Conservation (phyloP, 495 filamentous ascomycete species). For the Talaromyces wortmannii region DNA sequence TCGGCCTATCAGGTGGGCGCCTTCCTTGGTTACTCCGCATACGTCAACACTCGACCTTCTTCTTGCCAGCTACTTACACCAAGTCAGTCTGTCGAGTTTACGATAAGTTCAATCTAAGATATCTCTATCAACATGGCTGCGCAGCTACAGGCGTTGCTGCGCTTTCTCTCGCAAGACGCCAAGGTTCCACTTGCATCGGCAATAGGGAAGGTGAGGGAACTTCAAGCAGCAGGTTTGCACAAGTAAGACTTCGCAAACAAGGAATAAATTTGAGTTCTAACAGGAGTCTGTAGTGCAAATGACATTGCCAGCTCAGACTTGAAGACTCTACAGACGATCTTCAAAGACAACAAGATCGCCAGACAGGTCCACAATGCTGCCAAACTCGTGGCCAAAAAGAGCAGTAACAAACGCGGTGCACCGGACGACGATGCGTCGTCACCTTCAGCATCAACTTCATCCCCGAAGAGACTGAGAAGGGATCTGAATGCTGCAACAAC, state of each 20-base stretch:
- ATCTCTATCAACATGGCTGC: slow-evolving; percentile 13
- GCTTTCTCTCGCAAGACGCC: slow-evolving; percentile 67
- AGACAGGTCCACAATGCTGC: slow-evolving; percentile 55
- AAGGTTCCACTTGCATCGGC: slow-evolving; percentile 66
- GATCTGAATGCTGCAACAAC: slow-evolving; percentile 20
- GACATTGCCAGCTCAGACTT: slow-evolving; percentile 55
- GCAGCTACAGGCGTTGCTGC: slow-evolving; percentile 63
- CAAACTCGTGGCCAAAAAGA: slow-evolving; percentile 60
- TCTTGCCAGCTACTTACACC: no score
- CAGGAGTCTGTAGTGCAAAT: slow-evolving; percentile 35
- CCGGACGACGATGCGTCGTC: slow-evolving; percentile 23
- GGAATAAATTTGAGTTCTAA: not conserved
- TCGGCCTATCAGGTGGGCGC: not conserved
- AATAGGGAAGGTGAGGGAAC: slow-evolving; percentile 59
- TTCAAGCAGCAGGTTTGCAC: slow-evolving; percentile 56
- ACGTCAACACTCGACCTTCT: no score
- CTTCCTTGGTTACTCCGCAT: no score
- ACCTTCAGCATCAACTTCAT: slow-evolving; percentile 1
- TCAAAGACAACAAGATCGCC: slow-evolving; percentile 64
- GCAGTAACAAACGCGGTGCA: slow-evolving; percentile 47
- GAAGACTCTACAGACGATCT: slow-evolving; percentile 46
- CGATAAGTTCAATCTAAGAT: no score
- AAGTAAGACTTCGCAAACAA: slow-evolving; percentile 37
- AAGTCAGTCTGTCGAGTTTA: no score
- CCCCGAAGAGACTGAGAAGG: slow-evolving; percentile 15